Base-by-base conservation (phyloP, 805 yeast species). In the Suhomyces pyralidae region DNA sequence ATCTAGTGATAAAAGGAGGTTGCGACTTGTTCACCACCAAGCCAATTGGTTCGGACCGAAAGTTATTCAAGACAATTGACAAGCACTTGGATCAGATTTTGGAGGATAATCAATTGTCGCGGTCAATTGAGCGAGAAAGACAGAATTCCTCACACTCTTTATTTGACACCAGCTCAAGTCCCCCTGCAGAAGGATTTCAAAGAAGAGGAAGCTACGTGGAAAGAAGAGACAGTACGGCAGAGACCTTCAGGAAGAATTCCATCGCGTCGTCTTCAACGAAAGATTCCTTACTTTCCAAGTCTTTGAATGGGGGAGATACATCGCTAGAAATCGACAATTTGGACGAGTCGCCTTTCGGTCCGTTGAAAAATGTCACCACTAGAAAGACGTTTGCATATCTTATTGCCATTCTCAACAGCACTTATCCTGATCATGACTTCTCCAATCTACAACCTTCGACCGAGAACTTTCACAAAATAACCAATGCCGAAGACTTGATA, bases 401-500 rank as follows among this genome's bases (percentile, higher is more conserved):
- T 46, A 89, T 94, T 54, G 94, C 96, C 1, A 91, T 92, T 34
- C 77, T 94, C 50, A 94, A 94, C 67, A 88, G 96, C 7, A 86
- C 96, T 4, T 93, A 89, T 65, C 98, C 99, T 0, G 99, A 94
- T 67, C 97, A 94, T 63, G 99, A 94, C 65, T 94, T 93, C 62
- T 81, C 96, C 10, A 81, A 86, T 24, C 80, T 94, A 56, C 90
- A 89, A 63, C 99, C 99, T 1, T 81, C 88, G n/a, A 81, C 82
- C 5, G 76, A 73, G 20, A 77, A 81, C 45, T 75, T 75, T 52
- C 77, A 71, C 51, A 58, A 65, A 52, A 61, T 75, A 24, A 65
- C 63, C 45, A 57, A 62, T 14, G 61, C 73, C 2, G 80, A 75
- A 49, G 82, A 77, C 52, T 79, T 83, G 58, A 81, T 82, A 54